Conservation (phyloP, 2,329 filamentous ascomycete species). For the Xylariaceae sp. region DNA sequence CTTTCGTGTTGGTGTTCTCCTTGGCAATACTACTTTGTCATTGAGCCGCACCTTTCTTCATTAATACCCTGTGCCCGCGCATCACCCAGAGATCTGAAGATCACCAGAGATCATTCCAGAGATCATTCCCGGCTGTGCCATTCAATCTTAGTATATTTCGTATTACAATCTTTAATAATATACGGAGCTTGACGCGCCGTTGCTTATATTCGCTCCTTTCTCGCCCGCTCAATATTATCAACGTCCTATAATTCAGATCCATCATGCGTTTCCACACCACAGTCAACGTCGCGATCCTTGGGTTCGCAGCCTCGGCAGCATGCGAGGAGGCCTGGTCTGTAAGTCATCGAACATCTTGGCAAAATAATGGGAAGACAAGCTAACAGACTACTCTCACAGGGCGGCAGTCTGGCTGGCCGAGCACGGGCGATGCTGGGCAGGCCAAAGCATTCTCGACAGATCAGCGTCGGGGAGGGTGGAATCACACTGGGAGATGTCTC, state of each 20-base stretch:
- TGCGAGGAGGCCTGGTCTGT: constrained; percentile 8
- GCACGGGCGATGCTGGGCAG: constrained; percentile 7
- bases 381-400: constrained; percentile 5
- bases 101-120: neutral
- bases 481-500: constrained; percentile 3
- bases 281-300: constrained; percentile 4
- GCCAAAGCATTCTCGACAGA: constrained; percentile 3
- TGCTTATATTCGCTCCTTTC: too few relatives aligned
- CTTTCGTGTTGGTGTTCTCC: too few relatives aligned
- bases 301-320: constrained; percentile 3
- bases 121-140: neutral
- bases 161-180: too few relatives aligned
- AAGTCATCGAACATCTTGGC: constrained; percentile 2
- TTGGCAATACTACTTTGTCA: too few relatives aligned
- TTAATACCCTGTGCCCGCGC: too few relatives aligned
- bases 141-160: too few relatives aligned
- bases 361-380: neutral
- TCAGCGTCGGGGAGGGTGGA: constrained; percentile 1
- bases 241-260: neutral
- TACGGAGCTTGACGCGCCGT: too few relatives aligned
- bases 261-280: constrained; percentile 10
- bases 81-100: neutral
- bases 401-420: constrained; percentile 9
- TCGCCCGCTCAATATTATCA: too few relatives aligned
- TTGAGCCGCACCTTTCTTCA: too few relatives aligned